Percentiles rank a stretch among this genome's conserved stretches.
Evolutionary conservation across 2,329 filamentous ascomycete species (phyloP).

Genomic region (Hymenoscyphus occultus): DNA sequence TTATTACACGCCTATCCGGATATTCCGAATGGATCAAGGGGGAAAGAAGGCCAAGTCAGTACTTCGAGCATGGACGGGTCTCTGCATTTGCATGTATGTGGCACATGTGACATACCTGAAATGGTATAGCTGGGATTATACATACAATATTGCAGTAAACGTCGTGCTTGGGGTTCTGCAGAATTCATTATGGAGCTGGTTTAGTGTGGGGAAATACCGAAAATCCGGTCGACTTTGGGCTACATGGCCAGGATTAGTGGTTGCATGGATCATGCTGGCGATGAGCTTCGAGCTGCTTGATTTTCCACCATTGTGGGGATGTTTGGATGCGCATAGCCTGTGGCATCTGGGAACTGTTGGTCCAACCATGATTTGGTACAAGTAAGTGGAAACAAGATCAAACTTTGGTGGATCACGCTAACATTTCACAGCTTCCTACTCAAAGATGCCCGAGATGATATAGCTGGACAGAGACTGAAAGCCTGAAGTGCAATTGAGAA

Average conservation of each 20-base stretch:
- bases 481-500: constrained; percentile 42
- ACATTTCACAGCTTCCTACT: constrained; percentile 67
- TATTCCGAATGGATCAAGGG: constrained; percentile 74
- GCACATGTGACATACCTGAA: constrained; percentile 81
- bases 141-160: constrained; percentile 97
- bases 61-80: constrained; percentile 69
- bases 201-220: constrained; percentile 72
- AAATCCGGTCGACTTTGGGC: constrained; percentile 74
- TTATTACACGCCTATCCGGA: constrained; percentile 77
- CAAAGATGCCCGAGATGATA: constrained; percentile 79
- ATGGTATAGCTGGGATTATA: constrained; percentile 88
- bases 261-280: constrained; percentile 84
- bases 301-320: constrained; percentile 79
- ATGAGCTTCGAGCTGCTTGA: constrained; percentile 97
- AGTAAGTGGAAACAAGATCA: constrained; percentile 57
- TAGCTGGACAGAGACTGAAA: constrained; percentile 71
- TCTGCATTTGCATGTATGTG: constrained; percentile 70
- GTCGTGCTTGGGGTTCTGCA: constrained; percentile 76
- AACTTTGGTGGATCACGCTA: constrained; percentile 11
- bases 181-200: constrained; percentile 82
- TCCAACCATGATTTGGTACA: constrained; percentile 89
- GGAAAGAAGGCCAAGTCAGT: constrained; percentile 42
- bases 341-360: constrained; percentile 94
- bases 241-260: constrained; percentile 84
- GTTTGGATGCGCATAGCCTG: constrained; percentile 88